Evolutionary conservation across 352 stramenopile genomes (phyloP), one percentile per base, ranked within the genome.

Genomic region (Pythium dissimile): DNA sequence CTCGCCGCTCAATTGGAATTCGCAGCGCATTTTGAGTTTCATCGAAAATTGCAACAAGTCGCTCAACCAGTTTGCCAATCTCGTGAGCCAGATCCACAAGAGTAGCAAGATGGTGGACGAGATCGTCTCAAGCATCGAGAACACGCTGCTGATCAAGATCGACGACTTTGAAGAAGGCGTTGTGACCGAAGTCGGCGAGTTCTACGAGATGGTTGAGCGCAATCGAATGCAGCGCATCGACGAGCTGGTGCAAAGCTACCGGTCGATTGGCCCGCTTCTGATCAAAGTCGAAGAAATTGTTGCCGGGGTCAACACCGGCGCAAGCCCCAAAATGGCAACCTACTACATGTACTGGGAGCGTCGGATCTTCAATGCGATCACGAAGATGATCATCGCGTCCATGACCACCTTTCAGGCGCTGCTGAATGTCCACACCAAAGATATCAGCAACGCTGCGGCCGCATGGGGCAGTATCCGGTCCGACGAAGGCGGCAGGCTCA

Each of bases 271-370:
- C 0, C 88, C 94, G 23, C 62, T 98, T 7, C 63, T 98, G 0
- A 97, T 97, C 49, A 98, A 98, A 64, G 89, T 98, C 10, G 95
- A 98, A 71, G 95, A 98, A 59, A 91, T 97, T 23, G 92, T 98
- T 2, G 92, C 89, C 0, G 88, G 89, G 6, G 95, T 96, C 6
- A 97, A 97, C 71, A 97, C 87, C 0, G 91, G 95, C 8, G 86
- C 75, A 7, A 96, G 86, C 52, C 73, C 88, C 0, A 90, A 92
- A 47, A 89, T 98, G 71, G 80, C 84, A 3, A 95, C 88, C 11
- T 98, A 98, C 62, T 98, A 98, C 69, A 92, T 97, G 77, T 98
- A 98, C 71, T 98, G 95, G 95, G 95, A 98, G 57, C 90, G 95
- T 20, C 84, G 92, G 6, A 90, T 98, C 35, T 98, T 97, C 70